These are phyloP conservation scores for Pisolithus sp. DNA, from an alignment of 768 basidiomycete species.

Conservation along the genomic window DNA sequence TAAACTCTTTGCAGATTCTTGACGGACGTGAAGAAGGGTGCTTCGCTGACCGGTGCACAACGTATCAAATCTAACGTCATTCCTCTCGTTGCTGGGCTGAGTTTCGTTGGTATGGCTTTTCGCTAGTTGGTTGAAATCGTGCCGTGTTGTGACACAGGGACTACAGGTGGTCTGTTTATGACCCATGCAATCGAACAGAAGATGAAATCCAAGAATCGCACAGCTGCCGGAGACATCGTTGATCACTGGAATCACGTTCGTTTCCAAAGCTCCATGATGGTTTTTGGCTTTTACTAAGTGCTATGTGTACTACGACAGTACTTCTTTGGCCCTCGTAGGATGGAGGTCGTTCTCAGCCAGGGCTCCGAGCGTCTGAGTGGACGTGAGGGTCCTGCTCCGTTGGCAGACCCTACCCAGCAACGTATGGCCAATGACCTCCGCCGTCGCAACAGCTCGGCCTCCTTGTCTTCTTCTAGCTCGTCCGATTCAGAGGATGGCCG, in stretches of 20 bases:
- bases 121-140: not conserved
- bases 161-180: constrained; percentile 14
- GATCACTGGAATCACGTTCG: constrained; percentile 47
- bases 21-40: constrained; percentile 29
- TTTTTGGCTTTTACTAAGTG: not conserved
- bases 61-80: constrained; percentile 26
- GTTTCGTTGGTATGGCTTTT: constrained; percentile 15
- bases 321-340: constrained; percentile 42
- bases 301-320: constrained; percentile 23
- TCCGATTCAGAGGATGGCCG: constrained; percentile 10
- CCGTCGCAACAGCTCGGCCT: not conserved
- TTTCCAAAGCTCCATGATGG: not conserved
- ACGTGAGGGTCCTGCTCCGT: constrained; percentile 14
- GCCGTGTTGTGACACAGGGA: not conserved
- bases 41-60: constrained; percentile 30
- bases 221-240: constrained; percentile 35
- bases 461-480: not conserved
- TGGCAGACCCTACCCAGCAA: constrained; percentile 13
- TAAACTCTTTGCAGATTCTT: constrained; percentile 30
- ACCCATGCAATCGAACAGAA: constrained; percentile 12
- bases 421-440: constrained; percentile 17
- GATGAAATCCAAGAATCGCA: constrained; percentile 33
- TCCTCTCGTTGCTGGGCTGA: constrained; percentile 26
- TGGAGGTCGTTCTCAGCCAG: constrained; percentile 37
- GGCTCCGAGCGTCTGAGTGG: constrained; percentile 26